Evolutionary conservation across 2,329 filamentous ascomycete genomes (phyloP).

Genomic region (Thielaviopsis euricoi): DNA sequence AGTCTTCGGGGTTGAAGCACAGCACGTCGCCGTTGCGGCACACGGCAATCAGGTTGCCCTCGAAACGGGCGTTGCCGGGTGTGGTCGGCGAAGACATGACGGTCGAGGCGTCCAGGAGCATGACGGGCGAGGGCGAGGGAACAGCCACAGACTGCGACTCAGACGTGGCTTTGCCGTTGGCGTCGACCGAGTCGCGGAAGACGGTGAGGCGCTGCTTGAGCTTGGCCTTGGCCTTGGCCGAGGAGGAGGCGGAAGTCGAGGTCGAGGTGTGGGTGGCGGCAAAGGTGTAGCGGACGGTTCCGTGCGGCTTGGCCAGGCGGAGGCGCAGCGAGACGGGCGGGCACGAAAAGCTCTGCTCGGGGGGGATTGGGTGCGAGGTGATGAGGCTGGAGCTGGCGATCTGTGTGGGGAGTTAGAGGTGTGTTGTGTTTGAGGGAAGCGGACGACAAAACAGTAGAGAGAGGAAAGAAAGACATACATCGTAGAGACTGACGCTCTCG

Average conservation of each 20-base stretch:
- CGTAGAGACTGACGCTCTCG: slow-evolving; percentile 48
- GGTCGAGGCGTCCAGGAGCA: slow-evolving; percentile 13
- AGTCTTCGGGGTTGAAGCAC: slow-evolving; percentile 40
- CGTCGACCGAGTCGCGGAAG: slow-evolving; percentile 39
- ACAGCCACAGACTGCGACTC: slow-evolving; percentile 30
- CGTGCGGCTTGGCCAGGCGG: slow-evolving; percentile 29
- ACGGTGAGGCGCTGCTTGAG: slow-evolving; percentile 34
- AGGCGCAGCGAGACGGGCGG: slow-evolving; percentile 41
- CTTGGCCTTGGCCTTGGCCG: background rate
- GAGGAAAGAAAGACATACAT: slow-evolving; percentile 28
- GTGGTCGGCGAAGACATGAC: background rate
- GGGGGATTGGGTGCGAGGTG: slow-evolving; percentile 50
- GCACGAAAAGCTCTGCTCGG: slow-evolving; percentile 47
- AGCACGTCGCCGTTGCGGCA: slow-evolving; percentile 43
- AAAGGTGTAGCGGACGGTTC: slow-evolving; percentile 43
- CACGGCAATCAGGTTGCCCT: slow-evolving; percentile 32
- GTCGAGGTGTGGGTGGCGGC: slow-evolving; percentile 34
- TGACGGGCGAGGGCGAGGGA: slow-evolving; percentile 20
- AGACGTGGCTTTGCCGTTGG: slow-evolving; percentile 34
- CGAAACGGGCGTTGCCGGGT: slow-evolving; percentile 3
- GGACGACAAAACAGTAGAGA: too few species aligned
- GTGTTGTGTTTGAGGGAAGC: too few species aligned
- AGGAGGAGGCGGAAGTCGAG: background rate
- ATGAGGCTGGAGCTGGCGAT: slow-evolving; percentile 43
- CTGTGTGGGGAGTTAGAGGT: slow-evolving; percentile 25